Evolutionary conservation across 2,329 filamentous ascomycete species (phyloP), one percentile per base, ranked within the genome.

Genomic region (Achaetomium macrosporum): DNA sequence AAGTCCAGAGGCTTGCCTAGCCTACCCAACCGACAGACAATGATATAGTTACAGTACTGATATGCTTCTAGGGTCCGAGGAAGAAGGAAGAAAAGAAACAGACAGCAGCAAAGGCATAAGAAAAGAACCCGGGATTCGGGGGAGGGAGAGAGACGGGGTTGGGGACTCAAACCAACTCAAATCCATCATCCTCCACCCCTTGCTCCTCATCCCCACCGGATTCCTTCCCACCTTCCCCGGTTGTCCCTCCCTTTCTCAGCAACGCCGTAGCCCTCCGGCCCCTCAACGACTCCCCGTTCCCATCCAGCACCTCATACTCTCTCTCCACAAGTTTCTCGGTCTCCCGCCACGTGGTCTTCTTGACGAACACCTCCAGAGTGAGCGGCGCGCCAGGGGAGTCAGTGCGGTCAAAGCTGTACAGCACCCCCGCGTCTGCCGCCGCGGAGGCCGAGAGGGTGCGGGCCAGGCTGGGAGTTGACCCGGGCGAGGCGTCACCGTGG

Each of bases 241-340:
- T 25, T 9, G 15, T 31, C 47, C 10, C 42, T 6, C 31, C 47
- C 55, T 64, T 61, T 53, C 72, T 71, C 50, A 76, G 62, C 48
- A 69, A 68, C 48, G 66, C 66, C 15, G 72, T 70, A 13, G 72
- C 73, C 68, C 71, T 73, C 39, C 69, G 66, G 39, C 74, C 73
- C 60, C 68, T 71, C 36, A 76, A 65, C 2, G 70, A 63, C 37
- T 76, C 68, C 17, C 74, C 74, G 42, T 75, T 73, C 57, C 57
- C 66, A 57, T 76, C 73, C 13, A 76, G 57, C 29, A 76, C 69
- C 63, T 75, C 73, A 58, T 76, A 76, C 63, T 76, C 74, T 59
- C 71, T 71, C 65, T 74, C 71, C 40, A 76, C 68, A 47, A 75
- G 63, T 58, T 68, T 70, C 62, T 76, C 73, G 31, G 71, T 76